Conservation (phyloP, 371 early-diverging fungal species). For the Mortierella sp. region DNA sequence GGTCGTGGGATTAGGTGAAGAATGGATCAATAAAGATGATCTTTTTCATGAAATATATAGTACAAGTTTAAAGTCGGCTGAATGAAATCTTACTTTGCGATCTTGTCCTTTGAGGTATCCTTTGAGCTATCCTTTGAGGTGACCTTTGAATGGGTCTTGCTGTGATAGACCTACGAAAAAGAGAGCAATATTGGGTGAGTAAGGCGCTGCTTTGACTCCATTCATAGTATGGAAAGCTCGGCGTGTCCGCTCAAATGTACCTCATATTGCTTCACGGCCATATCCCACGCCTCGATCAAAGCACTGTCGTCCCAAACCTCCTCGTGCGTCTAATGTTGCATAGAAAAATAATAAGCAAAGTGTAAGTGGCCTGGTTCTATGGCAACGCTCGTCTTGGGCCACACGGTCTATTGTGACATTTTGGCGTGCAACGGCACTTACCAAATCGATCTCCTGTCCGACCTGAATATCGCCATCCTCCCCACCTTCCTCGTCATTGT, state of each 20-base stretch:
- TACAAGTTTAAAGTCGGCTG: background rate
- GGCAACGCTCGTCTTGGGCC: background rate
- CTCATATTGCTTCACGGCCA: slow-evolving; percentile 68
- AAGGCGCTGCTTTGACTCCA: background rate
- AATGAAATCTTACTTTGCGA: slow-evolving; percentile 1
- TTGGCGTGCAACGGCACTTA: background rate
- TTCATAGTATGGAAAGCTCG: too few relatives aligned
- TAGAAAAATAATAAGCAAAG: background rate
- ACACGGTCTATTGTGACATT: background rate
- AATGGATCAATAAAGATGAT: background rate
- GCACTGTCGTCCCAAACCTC: slow-evolving; percentile 75
- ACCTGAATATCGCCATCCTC: slow-evolving; percentile 21
- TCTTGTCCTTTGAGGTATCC: slow-evolving; percentile 2
- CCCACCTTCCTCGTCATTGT: slow-evolving; percentile 19
- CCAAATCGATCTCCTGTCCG: slow-evolving; percentile 30
- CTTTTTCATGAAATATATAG: background rate
- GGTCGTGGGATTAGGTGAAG: background rate
- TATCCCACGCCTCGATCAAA: slow-evolving; percentile 73
- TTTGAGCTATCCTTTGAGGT: background rate
- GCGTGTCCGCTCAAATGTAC: slow-evolving; percentile 10
- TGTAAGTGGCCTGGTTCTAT: background rate
- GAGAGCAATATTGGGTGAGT: background rate
- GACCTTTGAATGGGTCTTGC: slow-evolving; percentile 12
- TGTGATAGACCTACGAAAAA: slow-evolving; percentile 38
- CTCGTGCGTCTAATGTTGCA: slow-evolving; percentile 44